These are phyloP conservation scores for Pythium periplocum DNA, from an alignment of 352 stramenopile species.

Conservation along the genomic window DNA sequence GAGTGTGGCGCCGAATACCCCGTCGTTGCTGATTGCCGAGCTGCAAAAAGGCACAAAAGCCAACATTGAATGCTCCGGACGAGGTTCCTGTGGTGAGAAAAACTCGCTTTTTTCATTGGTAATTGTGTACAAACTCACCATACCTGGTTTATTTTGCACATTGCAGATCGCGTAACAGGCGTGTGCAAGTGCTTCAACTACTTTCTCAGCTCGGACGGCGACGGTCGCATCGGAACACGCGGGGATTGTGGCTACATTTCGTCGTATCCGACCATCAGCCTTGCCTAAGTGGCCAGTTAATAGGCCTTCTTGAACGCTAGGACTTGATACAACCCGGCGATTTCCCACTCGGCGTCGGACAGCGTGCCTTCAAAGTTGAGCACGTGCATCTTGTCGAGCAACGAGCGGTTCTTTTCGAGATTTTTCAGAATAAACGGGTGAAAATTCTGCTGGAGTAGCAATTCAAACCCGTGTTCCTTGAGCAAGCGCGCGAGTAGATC, in stretches of 20 bases:
- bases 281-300: constrained; percentile 13
- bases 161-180: constrained; percentile 50
- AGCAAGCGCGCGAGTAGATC: constrained; percentile 64
- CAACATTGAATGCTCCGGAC: constrained; percentile 68
- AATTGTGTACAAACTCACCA: no score
- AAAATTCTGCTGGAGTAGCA: constrained; percentile 79
- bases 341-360: constrained; percentile 84
- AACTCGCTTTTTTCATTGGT: background rate
- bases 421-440: constrained; percentile 77
- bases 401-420: constrained; percentile 57
- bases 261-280: constrained; percentile 51
- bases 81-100: constrained; percentile 62
- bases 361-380: constrained; percentile 81
- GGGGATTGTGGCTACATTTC: constrained; percentile 90
- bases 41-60: constrained; percentile 61
- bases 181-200: constrained; percentile 69
- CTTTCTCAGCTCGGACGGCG: constrained; percentile 71
- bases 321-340: constrained; percentile 81
- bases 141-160: background rate
- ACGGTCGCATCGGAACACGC: constrained; percentile 63
- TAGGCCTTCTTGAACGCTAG: constrained; percentile 84
- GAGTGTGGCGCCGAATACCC: constrained; percentile 5
- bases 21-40: constrained; percentile 27
- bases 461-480: constrained; percentile 72
- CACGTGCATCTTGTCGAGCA: constrained; percentile 86